Percentiles rank a stretch among this genome's conserved stretches.
phyloP scores from a whole-genome alignment of 1,139 yeast species.

The Scheffersomyces cryptocercus region DNA sequence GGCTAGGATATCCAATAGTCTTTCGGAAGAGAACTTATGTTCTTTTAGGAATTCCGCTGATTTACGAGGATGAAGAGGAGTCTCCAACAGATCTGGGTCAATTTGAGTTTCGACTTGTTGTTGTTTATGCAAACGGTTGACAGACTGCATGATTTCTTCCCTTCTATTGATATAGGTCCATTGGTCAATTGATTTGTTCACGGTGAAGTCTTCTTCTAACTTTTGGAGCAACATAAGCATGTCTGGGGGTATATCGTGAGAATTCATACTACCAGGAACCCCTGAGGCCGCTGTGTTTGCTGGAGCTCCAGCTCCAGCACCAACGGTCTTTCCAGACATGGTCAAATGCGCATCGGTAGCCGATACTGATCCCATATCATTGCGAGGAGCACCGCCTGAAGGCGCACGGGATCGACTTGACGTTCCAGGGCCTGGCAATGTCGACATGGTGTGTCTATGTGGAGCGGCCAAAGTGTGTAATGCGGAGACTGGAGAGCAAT shows the following conservation, averaged over 20 bases:
- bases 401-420: slow-evolving; percentile 15
- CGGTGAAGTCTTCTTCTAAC: slow-evolving; percentile 45
- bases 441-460: slow-evolving; percentile 1
- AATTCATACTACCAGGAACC: slow-evolving; percentile 7
- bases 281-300: slow-evolving; percentile 7
- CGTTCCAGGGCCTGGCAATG: slow-evolving; percentile 11
- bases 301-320: slow-evolving; percentile 9
- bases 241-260: slow-evolving; percentile 49
- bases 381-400: slow-evolving; percentile 16
- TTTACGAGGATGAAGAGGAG: slow-evolving; percentile 64
- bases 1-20: slow-evolving; percentile 70
- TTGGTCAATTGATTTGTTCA: slow-evolving; percentile 45
- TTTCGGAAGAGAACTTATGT: slow-evolving; percentile 39
- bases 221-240: slow-evolving; percentile 45
- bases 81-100: slow-evolving; percentile 45
- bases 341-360: slow-evolving; percentile 26
- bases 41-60: slow-evolving; percentile 25
- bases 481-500: background rate
- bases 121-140: slow-evolving; percentile 37
- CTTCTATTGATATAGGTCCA: slow-evolving; percentile 51
- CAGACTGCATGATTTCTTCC: slow-evolving; percentile 46
- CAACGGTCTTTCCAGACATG: slow-evolving; percentile 12
- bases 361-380: slow-evolving; percentile 24
- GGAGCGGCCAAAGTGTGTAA: background rate
- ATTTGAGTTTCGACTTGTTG: slow-evolving; percentile 25